Evolutionary conservation across 345 rosid genomes (phyloP).

Genomic region (Firmiana major): DNA sequence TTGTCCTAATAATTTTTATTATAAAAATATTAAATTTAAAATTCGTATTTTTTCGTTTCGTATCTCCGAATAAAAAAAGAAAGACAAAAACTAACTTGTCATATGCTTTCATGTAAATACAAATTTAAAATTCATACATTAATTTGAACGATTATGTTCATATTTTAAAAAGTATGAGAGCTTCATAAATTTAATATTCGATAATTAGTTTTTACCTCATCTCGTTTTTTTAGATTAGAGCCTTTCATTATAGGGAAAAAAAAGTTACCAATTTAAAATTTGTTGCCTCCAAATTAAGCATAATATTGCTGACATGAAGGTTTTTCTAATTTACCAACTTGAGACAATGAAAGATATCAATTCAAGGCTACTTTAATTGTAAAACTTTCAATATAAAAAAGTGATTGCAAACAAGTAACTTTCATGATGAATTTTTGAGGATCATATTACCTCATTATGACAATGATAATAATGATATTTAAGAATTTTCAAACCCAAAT

Average conservation of each 20-base stretch:
- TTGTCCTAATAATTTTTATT: too few relatives aligned
- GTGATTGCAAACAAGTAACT: constrained; percentile 7
- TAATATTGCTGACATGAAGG: neutral
- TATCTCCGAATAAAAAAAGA: too few relatives aligned
- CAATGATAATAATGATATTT: neutral
- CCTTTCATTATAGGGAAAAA: too few relatives aligned
- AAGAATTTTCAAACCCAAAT: neutral
- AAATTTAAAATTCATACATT: too few relatives aligned
- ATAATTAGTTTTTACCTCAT: too few relatives aligned
- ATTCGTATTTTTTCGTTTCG: too few relatives aligned
- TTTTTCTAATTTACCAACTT: constrained; percentile 7
- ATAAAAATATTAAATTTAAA: too few relatives aligned
- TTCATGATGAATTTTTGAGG: neutral
- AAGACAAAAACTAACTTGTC: neutral
- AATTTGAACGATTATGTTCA: too few relatives aligned
- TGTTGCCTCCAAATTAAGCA: neutral
- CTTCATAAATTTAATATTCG: too few relatives aligned
- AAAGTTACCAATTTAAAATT: neutral
- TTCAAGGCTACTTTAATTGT: constrained; percentile 15
- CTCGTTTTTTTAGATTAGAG: too few relatives aligned
- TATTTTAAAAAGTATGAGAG: too few relatives aligned
- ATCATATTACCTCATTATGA: neutral
- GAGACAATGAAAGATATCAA: constrained; percentile 15
- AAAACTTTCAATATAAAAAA: neutral
- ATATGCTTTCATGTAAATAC: neutral